Evolutionary conservation across 371 early-diverging fungal species (phyloP).

Genomic region (Rhizopus sp.): DNA sequence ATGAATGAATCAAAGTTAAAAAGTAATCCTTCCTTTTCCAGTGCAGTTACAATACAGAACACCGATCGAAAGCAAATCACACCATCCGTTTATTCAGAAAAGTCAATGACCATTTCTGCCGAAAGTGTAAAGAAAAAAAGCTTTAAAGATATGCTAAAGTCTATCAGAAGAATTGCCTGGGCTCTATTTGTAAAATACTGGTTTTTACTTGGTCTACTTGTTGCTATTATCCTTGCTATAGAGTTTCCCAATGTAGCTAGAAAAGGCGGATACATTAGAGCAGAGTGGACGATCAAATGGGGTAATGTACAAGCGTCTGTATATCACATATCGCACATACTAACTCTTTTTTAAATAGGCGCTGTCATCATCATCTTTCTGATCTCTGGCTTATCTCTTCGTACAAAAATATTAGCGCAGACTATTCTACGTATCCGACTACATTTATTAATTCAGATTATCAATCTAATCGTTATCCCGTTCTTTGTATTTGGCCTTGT

Average conservation of each 20-base stretch:
- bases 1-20: constrained; percentile 33
- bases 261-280: constrained; percentile 57
- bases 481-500: constrained; percentile 65
- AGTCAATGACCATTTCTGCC: constrained; percentile 21
- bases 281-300: constrained; percentile 68
- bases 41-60: constrained; percentile 21
- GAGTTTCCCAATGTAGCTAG: constrained; percentile 60
- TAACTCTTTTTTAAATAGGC: constrained; percentile 25
- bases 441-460: constrained; percentile 66
- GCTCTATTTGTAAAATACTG: constrained; percentile 30
- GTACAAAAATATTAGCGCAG: constrained; percentile 60
- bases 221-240: constrained; percentile 60
- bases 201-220: constrained; percentile 55
- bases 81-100: constrained; percentile 21
- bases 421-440: constrained; percentile 63
- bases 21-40: constrained; percentile 27
- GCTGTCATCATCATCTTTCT: constrained; percentile 71
- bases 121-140: neutral
- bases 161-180: constrained; percentile 8
- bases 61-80: constrained; percentile 8
- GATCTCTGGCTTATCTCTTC: constrained; percentile 70
- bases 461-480: constrained; percentile 66
- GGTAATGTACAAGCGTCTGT: constrained; percentile 30
- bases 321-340: neutral
- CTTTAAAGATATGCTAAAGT: constrained; percentile 23